These are phyloP conservation scores for Colletotrichum sp. DNA, from an alignment of 2,329 filamentous ascomycete species.

Conservation along the genomic window DNA sequence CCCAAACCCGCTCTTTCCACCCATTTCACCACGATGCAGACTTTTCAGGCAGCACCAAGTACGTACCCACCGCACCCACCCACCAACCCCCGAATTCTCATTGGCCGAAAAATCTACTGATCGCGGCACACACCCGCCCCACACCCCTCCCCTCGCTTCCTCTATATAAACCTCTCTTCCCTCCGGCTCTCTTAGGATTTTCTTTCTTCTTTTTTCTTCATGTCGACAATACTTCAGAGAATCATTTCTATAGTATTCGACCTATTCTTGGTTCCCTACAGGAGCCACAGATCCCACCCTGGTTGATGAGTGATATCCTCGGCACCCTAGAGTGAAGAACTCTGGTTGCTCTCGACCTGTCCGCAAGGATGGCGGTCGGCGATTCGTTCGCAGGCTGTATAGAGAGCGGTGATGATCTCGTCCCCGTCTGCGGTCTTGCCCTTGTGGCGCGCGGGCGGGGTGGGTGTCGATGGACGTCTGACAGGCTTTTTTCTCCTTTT, in stretches of 20 bases:
- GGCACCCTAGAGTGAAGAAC: slow-evolving; percentile 85
- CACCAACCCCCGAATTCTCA: neutral
- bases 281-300: slow-evolving; percentile 94
- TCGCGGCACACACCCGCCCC: neutral
- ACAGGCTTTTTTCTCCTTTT: slow-evolving; percentile 71
- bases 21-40: neutral
- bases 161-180: neutral
- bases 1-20: neutral
- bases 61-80: neutral
- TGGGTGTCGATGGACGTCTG: slow-evolving; percentile 91
- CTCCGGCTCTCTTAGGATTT: neutral
- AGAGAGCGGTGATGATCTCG: slow-evolving; percentile 94
- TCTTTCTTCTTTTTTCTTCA: slow-evolving; percentile 19
- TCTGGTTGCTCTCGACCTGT: slow-evolving; percentile 64
- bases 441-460: slow-evolving; percentile 77
- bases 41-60: neutral
- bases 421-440: slow-evolving; percentile 74
- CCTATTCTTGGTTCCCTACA: slow-evolving; percentile 90
- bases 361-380: slow-evolving; percentile 65
- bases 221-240: slow-evolving; percentile 53
- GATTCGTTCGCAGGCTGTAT: slow-evolving; percentile 58
- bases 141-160: neutral
- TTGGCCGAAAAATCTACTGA: slow-evolving; percentile 10
- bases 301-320: slow-evolving; percentile 94
- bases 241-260: slow-evolving; percentile 99